Percentiles rank a stretch among this genome's conserved stretches.
These are phyloP conservation scores for Clarireedia monteithiana DNA, from an alignment of 2,329 filamentous ascomycete species.

Conservation along the genomic window DNA sequence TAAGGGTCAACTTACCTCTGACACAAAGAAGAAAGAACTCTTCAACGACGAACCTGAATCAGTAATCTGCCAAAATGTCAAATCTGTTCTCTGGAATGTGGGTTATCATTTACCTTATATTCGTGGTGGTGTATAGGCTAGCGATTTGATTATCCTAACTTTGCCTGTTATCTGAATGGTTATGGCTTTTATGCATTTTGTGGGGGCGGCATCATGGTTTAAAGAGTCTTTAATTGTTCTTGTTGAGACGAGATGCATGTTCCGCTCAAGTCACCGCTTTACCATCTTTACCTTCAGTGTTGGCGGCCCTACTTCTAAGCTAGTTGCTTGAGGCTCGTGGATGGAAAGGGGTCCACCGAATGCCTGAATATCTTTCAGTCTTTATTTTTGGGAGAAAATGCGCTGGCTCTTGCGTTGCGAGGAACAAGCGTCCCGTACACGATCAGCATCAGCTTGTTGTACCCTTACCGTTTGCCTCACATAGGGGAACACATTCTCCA, in stretches of 20 bases:
- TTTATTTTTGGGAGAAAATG: not conserved
- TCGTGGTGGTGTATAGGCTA: not conserved
- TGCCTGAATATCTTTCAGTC: too few species aligned
- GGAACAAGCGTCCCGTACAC: too few species aligned
- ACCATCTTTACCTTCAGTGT: not conserved
- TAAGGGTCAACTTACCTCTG: not conserved
- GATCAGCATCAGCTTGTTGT: too few species aligned
- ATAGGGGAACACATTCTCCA: too few species aligned
- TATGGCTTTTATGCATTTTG: not conserved
- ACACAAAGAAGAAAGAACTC: not conserved
- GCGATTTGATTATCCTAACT: slow-evolving; percentile 2
- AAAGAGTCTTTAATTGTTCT: not conserved
- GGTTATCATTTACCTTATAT: slow-evolving; percentile 15
- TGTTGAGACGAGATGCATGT: not conserved
- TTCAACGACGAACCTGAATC: not conserved
- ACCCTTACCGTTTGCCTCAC: too few species aligned
- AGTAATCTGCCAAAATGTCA: slow-evolving; percentile 22
- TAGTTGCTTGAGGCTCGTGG: not conserved
- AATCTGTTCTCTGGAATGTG: slow-evolving; percentile 31
- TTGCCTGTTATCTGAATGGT: not conserved
- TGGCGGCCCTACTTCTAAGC: not conserved
- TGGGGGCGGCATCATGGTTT: not conserved
- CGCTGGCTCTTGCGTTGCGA: too few species aligned
- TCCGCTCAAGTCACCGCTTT: not conserved
- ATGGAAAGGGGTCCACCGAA: not conserved